A percentile compares a stretch with the other conserved stretches of the same genome.
Conservation (phyloP, 768 basidiomycete genomes). For the Phanerodontia chrysosporium region DNA sequence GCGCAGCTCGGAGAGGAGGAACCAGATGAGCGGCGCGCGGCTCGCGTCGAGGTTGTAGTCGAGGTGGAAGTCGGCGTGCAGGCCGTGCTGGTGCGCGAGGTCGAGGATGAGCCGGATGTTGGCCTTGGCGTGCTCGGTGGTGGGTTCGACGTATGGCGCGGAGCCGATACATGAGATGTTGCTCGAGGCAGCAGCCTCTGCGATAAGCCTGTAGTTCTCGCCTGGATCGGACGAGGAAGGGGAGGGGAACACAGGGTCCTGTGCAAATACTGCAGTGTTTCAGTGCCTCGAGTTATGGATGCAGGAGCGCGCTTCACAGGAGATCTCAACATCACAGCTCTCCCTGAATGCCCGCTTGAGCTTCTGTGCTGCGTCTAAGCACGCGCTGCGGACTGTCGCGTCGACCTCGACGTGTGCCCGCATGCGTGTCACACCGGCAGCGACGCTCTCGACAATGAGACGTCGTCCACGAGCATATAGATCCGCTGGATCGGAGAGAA, state of each 20-base stretch:
- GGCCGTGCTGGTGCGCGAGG: constrained; percentile 34
- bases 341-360: constrained; percentile 41
- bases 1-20: constrained; percentile 42
- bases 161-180: constrained; percentile 55
- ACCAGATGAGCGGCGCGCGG: constrained; percentile 50
- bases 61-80: constrained; percentile 62
- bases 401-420: constrained; percentile 70
- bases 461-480: constrained; percentile 48
- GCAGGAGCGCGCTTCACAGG: constrained; percentile 34
- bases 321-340: constrained; percentile 54
- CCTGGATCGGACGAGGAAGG: constrained; percentile 28
- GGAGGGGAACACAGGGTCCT: constrained; percentile 15
- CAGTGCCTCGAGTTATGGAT: not conserved
- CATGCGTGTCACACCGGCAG: constrained; percentile 60
- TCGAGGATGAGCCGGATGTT: constrained; percentile 53
- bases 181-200: constrained; percentile 33
- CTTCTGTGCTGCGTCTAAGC: constrained; percentile 47
- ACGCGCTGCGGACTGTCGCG: constrained; percentile 45
- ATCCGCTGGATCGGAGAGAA: constrained; percentile 39
- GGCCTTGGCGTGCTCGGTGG: constrained; percentile 38
- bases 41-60: constrained; percentile 58
- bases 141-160: constrained; percentile 61
- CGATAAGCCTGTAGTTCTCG: constrained; percentile 42
- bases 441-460: constrained; percentile 53
- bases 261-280: constrained; percentile 50